Percentiles rank a stretch among this genome's conserved stretches.
Evolutionary conservation across 371 early-diverging fungal species (phyloP).

Genomic region (Sporodiniella umbellata): DNA sequence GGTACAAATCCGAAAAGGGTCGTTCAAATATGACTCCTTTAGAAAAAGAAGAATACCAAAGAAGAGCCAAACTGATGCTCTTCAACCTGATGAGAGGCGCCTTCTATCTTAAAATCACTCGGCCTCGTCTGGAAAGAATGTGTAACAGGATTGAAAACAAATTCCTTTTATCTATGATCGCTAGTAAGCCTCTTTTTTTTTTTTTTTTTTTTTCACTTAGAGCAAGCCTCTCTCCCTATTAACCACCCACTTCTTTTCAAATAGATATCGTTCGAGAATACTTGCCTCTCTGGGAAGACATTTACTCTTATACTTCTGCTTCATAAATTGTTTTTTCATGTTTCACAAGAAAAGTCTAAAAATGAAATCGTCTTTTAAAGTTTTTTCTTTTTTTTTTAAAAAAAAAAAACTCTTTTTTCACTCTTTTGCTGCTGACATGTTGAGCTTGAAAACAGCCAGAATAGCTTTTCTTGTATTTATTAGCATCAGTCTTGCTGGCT

Average conservation of each 20-base stretch:
- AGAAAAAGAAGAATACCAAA: slow-evolving; percentile 76
- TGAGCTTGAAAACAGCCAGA: background rate
- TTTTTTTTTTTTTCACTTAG: no score
- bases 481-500: background rate
- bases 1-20: slow-evolving; percentile 28
- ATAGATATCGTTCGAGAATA: slow-evolving; percentile 83
- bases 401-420: no score
- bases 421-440: background rate
- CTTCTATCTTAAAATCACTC: slow-evolving; percentile 76
- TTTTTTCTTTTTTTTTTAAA: background rate
- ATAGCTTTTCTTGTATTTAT: background rate
- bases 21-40: slow-evolving; percentile 49
- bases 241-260: no score
- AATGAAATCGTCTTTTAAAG: no score
- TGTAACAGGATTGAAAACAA: slow-evolving; percentile 43
- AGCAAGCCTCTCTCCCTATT: no score
- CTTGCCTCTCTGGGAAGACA: slow-evolving; percentile 89
- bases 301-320: slow-evolving; percentile 79
- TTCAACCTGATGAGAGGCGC: slow-evolving; percentile 86
- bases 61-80: slow-evolving; percentile 67
- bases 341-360: background rate
- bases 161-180: slow-evolving; percentile 39
- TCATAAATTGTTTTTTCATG: slow-evolving; percentile 18
- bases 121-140: slow-evolving; percentile 47
- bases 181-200: slow-evolving; percentile 23